Percentiles rank a stretch among this genome's conserved stretches.
Evolutionary conservation across 352 stramenopile species (phyloP).

Genomic region (Globisporangium canariense): DNA sequence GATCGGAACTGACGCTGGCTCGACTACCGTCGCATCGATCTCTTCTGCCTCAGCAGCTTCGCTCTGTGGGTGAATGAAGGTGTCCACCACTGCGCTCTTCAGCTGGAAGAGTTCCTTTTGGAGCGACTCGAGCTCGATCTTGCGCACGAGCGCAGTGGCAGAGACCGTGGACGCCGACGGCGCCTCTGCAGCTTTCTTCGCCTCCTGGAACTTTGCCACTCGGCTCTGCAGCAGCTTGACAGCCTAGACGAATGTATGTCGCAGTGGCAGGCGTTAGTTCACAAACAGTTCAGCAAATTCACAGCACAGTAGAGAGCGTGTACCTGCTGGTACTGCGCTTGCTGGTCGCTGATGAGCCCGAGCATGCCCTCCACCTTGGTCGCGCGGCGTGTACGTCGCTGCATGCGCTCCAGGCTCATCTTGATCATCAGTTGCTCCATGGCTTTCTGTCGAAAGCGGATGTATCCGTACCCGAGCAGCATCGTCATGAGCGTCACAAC

Average conservation of each 20-base stretch:
- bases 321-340: constrained; percentile 40
- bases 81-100: constrained; percentile 31
- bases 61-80: constrained; percentile 14
- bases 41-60: neutral
- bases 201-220: constrained; percentile 22
- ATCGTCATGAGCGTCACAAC: constrained; percentile 25
- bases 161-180: constrained; percentile 14
- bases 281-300: neutral
- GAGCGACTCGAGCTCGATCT: constrained; percentile 30
- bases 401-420: constrained; percentile 17
- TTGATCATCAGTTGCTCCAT: constrained; percentile 30
- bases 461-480: constrained; percentile 32
- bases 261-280: no score
- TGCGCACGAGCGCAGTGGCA: constrained; percentile 8
- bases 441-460: constrained; percentile 23
- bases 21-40: neutral
- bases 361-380: constrained; percentile 29
- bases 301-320: no score
- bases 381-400: constrained; percentile 20
- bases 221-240: constrained; percentile 23
- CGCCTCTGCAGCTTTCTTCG: constrained; percentile 16
- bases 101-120: constrained; percentile 35
- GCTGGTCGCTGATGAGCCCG: constrained; percentile 34
- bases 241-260: constrained; percentile 7
- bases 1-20: neutral